phyloP scores from a whole-genome alignment of 257 asterid genomes.

The Linaria vulgaris region DNA sequence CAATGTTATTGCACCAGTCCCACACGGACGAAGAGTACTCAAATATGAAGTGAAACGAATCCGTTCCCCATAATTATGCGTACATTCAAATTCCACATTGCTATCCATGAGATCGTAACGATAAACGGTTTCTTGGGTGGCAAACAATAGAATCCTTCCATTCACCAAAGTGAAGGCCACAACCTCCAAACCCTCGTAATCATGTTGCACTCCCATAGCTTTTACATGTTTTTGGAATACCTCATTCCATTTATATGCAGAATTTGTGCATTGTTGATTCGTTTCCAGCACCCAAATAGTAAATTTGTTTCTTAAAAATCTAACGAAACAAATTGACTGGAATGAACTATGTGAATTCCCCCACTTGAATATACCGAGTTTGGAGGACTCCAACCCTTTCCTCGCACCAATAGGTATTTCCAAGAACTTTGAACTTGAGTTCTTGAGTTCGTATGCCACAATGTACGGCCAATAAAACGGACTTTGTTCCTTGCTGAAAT shows the following conservation, averaged over 20 bases:
- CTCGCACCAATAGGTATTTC: not conserved
- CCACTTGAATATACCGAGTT: not conserved
- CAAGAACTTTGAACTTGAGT: not conserved
- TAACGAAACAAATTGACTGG: constrained; percentile 9
- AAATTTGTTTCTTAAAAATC: not conserved
- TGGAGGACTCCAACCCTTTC: not conserved
- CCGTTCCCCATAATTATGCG: too few species aligned
- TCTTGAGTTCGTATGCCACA: constrained; percentile 7
- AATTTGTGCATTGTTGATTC: not conserved
- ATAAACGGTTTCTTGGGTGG: not conserved
- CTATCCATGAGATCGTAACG: not conserved
- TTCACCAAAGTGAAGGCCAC: not conserved
- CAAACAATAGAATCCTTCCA: not conserved
- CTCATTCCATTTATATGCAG: not conserved
- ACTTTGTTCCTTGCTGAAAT: not conserved
- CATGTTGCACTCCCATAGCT: constrained; percentile 3
- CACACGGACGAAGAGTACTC: constrained; percentile 13
- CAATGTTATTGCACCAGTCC: too few species aligned
- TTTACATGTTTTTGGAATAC: not conserved
- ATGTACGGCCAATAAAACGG: constrained; percentile 10
- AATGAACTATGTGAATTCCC: too few species aligned
- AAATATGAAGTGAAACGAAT: not conserved
- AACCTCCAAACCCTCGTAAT: not conserved
- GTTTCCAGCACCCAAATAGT: constrained; percentile 2
- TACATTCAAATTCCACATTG: not conserved